Evolutionary conservation across 805 yeast genomes (phyloP).

Genomic region (Sungouiozyma ichnusensis): DNA sequence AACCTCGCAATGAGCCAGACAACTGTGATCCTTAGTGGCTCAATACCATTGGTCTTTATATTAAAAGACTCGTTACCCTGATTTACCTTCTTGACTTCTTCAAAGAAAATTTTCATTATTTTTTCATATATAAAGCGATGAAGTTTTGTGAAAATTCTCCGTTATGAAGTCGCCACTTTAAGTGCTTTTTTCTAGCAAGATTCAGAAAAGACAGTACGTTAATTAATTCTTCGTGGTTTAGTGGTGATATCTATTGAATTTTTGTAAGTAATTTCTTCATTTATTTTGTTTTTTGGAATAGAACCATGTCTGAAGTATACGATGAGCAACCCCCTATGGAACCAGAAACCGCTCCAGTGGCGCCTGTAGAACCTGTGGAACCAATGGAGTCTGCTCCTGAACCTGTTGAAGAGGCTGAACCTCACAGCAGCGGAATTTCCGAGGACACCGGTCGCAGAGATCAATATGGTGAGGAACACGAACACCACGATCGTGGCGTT

Average conservation of each 20-base stretch:
- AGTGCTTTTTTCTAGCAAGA: background rate
- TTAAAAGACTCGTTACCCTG: no score
- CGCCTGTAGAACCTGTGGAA: slow-evolving; percentile 3
- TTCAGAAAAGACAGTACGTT: no score
- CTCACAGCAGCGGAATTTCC: background rate
- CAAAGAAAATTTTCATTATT: no score
- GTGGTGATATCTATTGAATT: no score
- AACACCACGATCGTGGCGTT: slow-evolving; percentile 5
- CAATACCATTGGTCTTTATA: no score
- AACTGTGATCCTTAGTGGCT: no score
- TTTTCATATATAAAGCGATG: no score
- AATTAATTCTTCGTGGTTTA: no score
- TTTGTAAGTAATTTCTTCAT: no score
- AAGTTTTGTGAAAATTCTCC: background rate
- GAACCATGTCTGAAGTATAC: slow-evolving; percentile 14
- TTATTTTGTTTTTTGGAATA: no score
- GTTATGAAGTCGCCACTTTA: background rate
- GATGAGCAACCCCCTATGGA: slow-evolving; percentile 15
- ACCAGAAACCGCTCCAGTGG: slow-evolving; percentile 3
- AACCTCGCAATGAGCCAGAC: background rate
- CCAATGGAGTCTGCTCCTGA: slow-evolving; percentile 2
- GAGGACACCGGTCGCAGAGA: slow-evolving; percentile 6
- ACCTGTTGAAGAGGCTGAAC: slow-evolving; percentile 1
- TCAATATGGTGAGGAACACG: slow-evolving; percentile 8
- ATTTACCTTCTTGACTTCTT: no score